These are phyloP conservation scores for Leishmania braziliensis DNA, from an alignment of 208 protist species.

Conservation along the genomic window DNA sequence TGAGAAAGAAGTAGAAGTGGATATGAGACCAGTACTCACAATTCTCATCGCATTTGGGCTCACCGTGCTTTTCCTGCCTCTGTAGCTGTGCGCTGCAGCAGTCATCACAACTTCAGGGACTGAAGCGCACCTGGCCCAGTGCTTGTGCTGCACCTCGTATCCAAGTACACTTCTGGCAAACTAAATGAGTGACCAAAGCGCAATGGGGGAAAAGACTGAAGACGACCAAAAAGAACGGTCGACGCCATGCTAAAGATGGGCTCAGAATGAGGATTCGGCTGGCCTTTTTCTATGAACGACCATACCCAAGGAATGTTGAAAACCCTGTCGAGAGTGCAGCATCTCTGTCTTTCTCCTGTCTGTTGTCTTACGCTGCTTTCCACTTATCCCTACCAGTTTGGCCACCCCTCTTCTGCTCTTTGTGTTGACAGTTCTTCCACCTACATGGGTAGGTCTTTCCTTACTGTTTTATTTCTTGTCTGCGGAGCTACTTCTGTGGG, in stretches of 20 bases:
- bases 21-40: background rate
- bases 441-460: background rate
- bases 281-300: background rate
- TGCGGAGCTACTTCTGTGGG: background rate
- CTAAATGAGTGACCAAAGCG: background rate
- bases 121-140: background rate
- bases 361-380: background rate
- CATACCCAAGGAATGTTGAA: background rate
- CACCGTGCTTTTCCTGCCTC: background rate
- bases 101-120: background rate
- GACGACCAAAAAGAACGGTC: background rate
- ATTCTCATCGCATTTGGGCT: background rate
- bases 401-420: background rate
- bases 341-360: background rate
- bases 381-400: background rate
- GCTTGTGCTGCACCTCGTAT: background rate
- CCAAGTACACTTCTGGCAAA: background rate
- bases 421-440: background rate
- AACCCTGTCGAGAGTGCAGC: background rate
- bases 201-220: background rate
- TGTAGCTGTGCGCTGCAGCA: background rate
- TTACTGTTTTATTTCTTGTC: background rate
- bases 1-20: background rate
- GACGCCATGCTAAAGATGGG: background rate
- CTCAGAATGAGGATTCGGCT: background rate